Conservation (phyloP, 1,284 basidiomycete genomes). For the Ganoderma resinaceum region DNA sequence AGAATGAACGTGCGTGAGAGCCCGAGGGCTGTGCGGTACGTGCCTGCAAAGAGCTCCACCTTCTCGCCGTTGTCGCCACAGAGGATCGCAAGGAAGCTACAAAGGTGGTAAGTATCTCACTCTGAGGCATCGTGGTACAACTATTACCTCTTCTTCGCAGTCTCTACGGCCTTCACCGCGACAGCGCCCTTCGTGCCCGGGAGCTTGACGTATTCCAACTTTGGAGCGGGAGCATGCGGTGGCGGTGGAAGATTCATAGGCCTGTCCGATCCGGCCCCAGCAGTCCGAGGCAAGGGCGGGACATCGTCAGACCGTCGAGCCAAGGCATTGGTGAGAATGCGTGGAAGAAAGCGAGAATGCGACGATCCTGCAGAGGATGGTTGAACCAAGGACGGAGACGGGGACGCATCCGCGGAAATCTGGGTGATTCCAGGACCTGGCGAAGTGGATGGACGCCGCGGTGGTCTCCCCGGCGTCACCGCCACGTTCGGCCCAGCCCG, state of each 20-base stretch:
- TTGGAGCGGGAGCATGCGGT: constrained; percentile 72
- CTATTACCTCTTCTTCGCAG: constrained; percentile 80
- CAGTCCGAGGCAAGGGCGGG: constrained; percentile 41
- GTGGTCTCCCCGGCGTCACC: constrained; percentile 25
- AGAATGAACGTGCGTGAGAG: constrained; percentile 87
- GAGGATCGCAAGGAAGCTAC: constrained; percentile 85
- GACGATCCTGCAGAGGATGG: constrained; percentile 47
- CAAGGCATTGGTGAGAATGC: constrained; percentile 73
- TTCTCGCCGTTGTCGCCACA: constrained; percentile 94
- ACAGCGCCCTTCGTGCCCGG: constrained; percentile 88
- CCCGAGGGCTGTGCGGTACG: constrained; percentile 80
- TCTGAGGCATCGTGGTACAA: neutral
- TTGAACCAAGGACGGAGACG: constrained; percentile 40
- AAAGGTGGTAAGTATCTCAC: constrained; percentile 16
- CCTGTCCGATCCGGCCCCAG: constrained; percentile 32
- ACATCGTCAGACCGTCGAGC: constrained; percentile 66
- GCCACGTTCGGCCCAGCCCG: constrained; percentile 24
- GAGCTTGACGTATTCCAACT: constrained; percentile 88
- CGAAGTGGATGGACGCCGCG: constrained; percentile 35
- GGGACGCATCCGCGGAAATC: constrained; percentile 14
- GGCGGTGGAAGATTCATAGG: constrained; percentile 26
- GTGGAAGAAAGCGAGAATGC: constrained; percentile 69
- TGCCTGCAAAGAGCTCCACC: constrained; percentile 88
- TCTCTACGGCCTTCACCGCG: constrained; percentile 85
- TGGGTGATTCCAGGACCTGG: constrained; percentile 29